phyloP scores from a whole-genome alignment of 768 basidiomycete species.

The Rhizopogon roseolus region DNA sequence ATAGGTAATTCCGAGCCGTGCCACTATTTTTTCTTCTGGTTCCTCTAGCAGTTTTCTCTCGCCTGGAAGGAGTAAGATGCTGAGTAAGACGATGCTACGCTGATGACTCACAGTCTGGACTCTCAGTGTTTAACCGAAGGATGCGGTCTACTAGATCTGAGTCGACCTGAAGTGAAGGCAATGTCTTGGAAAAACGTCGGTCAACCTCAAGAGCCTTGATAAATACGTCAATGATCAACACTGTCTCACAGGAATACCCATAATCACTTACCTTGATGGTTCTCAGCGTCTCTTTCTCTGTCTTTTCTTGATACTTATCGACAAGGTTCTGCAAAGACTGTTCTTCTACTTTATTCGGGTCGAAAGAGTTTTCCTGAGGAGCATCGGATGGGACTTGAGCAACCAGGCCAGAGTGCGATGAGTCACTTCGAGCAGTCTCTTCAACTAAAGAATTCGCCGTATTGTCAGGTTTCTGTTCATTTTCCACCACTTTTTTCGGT shows the following conservation, averaged over 20 bases:
- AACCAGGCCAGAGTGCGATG: background rate
- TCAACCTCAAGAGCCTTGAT: conserved; percentile 77
- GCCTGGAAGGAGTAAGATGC: conserved; percentile 7
- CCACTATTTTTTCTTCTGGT: conserved; percentile 64
- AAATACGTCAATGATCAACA: background rate
- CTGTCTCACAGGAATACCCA: background rate
- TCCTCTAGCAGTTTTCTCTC: conserved; percentile 41
- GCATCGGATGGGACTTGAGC: conserved; percentile 6
- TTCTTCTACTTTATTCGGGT: conserved; percentile 42
- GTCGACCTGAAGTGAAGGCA: conserved; percentile 63
- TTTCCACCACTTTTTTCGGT: conserved; percentile 60
- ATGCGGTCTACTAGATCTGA: conserved; percentile 52
- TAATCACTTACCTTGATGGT: conserved; percentile 42
- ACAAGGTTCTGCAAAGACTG: conserved; percentile 65
- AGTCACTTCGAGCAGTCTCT: background rate
- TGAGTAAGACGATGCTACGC: background rate
- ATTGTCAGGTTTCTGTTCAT: conserved; percentile 10
- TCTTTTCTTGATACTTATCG: conserved; percentile 82
- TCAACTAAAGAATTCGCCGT: conserved; percentile 5
- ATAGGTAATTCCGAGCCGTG: conserved; percentile 73
- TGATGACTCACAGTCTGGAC: background rate
- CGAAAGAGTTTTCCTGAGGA: conserved; percentile 22
- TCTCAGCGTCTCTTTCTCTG: conserved; percentile 77
- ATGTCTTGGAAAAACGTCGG: conserved; percentile 60
- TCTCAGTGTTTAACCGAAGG: conserved; percentile 43